phyloP scores from a whole-genome alignment of 139 green algal genomes.

The Coelastrella sp. region DNA sequence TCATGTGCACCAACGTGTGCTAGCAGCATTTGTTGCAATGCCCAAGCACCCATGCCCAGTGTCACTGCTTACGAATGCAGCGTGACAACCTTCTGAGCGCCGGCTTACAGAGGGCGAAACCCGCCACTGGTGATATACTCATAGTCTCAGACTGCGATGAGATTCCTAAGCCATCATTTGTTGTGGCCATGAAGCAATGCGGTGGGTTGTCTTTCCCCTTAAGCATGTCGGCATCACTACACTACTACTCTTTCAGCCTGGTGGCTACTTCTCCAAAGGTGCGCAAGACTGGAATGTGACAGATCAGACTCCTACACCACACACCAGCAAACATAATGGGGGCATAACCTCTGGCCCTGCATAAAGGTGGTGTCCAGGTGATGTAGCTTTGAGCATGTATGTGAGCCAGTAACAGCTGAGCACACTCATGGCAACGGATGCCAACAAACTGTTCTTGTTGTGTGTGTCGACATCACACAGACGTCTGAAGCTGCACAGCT shows the following conservation, averaged over 20 bases:
- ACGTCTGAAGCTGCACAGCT: no score
- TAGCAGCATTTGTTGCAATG: no score
- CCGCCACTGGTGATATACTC: neutral
- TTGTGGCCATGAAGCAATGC: neutral
- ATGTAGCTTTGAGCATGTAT: neutral
- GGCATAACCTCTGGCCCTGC: no score
- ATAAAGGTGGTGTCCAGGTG: no score
- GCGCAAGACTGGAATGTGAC: neutral
- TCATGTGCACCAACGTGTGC: no score
- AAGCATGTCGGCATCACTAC: neutral
- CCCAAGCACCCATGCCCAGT: no score
- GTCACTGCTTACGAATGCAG: neutral
- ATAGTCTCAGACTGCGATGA: conserved; percentile 24
- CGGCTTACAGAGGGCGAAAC: neutral
- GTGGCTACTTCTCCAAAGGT: neutral
- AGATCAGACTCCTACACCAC: neutral
- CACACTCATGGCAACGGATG: no score
- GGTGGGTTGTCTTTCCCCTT: neutral
- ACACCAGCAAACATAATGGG: neutral
- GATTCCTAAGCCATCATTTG: conserved; percentile 1
- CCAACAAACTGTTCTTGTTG: no score
- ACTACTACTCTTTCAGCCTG: conserved; percentile 27
- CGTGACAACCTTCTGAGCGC: neutral
- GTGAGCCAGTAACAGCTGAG: no score
- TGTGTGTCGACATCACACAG: no score